Base-by-base conservation (phyloP, 768 basidiomycete species). In the Exsudoporus frostii region DNA sequence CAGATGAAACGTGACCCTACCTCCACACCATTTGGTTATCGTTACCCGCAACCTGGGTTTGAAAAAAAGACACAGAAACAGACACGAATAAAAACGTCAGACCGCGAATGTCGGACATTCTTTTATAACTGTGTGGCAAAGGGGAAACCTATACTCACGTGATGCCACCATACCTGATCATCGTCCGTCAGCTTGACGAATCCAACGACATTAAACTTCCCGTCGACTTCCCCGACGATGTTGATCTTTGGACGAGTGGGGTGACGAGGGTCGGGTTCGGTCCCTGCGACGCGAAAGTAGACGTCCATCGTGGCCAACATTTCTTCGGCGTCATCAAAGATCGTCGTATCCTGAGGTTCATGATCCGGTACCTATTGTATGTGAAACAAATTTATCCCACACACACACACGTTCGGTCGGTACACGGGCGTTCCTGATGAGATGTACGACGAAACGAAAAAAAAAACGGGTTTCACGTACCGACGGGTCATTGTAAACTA, bases 81-180 rank as follows among this genome's bases (percentile, higher is more conserved):
- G 49, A 45, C 38, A 33, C 49, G 25, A 48, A 47, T 3, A 24
- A 11, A n/a, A n/a, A n/a, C n/a, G 47, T 63, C 41, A 61, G 50
- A 40, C 15, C 2, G 33, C 38, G 25, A 13, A 37, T 15, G 36
- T 13, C 13, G 27, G n/a, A 9, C 20, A 30, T 30, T 9, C 10
- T 30, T 27, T 27, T n/a, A n/a, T n/a, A 7, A 30, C 9, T 30
- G 10, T 20, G 10, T 19, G 25, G 1, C 25, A 51, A 8, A 34
- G 71, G 4, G n/a, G n/a, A n/a, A n/a, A 17, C 8, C 3, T 1
- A 14, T 30, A 52, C 84, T 61, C 64, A 87, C 86, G 65, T 82
- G 84, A 66, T 81, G 78, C 83, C 84, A 85, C 48, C 79, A 76
- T 9, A 86, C 67, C 42, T 83, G 75, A 47, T 77, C 71, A 50